Conservation (phyloP, 1,139 yeast genomes). For the Geotrichum histeridarum region DNA sequence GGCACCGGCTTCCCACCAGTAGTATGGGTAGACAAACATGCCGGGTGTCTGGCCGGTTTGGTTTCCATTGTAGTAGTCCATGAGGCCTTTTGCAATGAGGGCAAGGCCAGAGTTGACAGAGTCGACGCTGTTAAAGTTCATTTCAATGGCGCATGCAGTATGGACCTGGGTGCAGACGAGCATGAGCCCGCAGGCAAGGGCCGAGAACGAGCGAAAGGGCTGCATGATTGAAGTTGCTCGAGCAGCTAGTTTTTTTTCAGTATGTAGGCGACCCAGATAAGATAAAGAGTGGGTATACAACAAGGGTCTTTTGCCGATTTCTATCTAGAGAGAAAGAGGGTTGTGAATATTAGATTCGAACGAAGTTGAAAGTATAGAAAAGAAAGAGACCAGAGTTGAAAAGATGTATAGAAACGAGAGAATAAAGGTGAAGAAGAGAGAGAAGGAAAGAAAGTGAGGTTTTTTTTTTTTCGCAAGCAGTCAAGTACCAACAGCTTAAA, state of each 20-base stretch:
- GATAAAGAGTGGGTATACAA: not conserved
- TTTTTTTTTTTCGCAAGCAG: too few relatives aligned
- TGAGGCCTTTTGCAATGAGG: conserved; percentile 55
- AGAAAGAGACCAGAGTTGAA: not conserved
- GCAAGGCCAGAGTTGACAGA: conserved; percentile 46
- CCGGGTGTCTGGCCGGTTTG: conserved; percentile 57
- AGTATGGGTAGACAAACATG: conserved; percentile 68
- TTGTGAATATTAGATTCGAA: too few relatives aligned
- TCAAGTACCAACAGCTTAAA: too few relatives aligned
- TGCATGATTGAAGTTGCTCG: not conserved
- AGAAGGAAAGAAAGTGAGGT: too few relatives aligned
- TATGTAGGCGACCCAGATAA: too few relatives aligned
- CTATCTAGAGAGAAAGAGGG: not conserved
- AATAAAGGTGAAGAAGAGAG: too few relatives aligned
- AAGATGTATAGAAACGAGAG: too few relatives aligned
- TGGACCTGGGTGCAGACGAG: not conserved
- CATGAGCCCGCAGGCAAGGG: not conserved
- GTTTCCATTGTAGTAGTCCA: conserved; percentile 67
- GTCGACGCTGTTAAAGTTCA: conserved; percentile 25
- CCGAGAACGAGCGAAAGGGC: conserved; percentile 2
- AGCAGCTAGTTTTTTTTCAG: not conserved
- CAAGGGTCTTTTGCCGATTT: not conserved
- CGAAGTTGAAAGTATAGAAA: not conserved
- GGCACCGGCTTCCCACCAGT: conserved; percentile 96
- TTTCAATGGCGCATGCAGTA: conserved; percentile 3